Percentiles rank a stretch among this genome's conserved stretches.
These are phyloP conservation scores for Wickerhamiella spandovensis DNA, from an alignment of 805 yeast genomes.

Conservation along the genomic window DNA sequence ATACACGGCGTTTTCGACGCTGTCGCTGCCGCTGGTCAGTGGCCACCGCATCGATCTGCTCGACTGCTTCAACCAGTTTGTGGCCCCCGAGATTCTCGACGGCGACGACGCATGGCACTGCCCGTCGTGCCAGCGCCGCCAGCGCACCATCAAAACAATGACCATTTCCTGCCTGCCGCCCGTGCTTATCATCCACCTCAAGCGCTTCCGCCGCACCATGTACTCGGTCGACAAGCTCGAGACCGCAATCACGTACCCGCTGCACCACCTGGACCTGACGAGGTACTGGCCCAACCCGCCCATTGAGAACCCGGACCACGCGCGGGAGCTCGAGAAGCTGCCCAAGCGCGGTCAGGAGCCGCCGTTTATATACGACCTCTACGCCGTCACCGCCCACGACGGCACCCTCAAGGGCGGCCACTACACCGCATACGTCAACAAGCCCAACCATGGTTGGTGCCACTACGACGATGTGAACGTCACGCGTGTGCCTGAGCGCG, in stretches of 20 bases:
- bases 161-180: slow-evolving; percentile 67
- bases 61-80: slow-evolving; percentile 67
- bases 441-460: slow-evolving; percentile 57
- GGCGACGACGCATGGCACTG: slow-evolving; percentile 80
- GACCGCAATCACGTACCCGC: slow-evolving; percentile 55
- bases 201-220: slow-evolving; percentile 47
- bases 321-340: slow-evolving; percentile 34
- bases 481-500: slow-evolving; percentile 33
- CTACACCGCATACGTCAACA: slow-evolving; percentile 69
- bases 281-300: slow-evolving; percentile 49
- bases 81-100: slow-evolving; percentile 57
- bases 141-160: slow-evolving; percentile 54
- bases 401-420: slow-evolving; percentile 82
- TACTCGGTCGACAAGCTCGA: slow-evolving; percentile 39
- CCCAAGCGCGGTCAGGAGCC: slow-evolving; percentile 60
- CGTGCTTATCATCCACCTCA: slow-evolving; percentile 68
- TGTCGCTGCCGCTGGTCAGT: slow-evolving; percentile 57
- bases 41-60: slow-evolving; percentile 29
- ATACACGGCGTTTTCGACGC: slow-evolving; percentile 65
- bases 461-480: slow-evolving; percentile 70
- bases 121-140: slow-evolving; percentile 52
- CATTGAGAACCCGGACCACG: slow-evolving; percentile 27
- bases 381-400: slow-evolving; percentile 72
- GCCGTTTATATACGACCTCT: slow-evolving; percentile 65
- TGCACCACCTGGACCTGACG: slow-evolving; percentile 45